Conservation (phyloP, 345 rosid species). For the Eucalyptus leucophloia region DNA sequence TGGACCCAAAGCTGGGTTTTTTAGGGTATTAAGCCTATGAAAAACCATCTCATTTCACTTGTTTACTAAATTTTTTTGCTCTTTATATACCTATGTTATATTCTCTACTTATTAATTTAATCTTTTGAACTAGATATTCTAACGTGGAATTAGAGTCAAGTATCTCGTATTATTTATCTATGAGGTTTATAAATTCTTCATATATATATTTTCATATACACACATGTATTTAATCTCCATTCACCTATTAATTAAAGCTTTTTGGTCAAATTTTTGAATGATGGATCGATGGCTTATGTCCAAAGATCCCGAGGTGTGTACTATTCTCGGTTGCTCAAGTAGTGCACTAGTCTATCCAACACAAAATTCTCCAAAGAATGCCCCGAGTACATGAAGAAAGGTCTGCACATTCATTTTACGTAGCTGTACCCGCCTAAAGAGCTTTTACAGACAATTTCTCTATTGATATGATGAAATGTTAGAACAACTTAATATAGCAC, state of each 20-base stretch:
- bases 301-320: neutral
- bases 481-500: neutral
- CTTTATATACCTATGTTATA: neutral
- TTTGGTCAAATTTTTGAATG: neutral
- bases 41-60: no score
- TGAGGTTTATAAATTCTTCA: neutral
- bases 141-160: accelerated
- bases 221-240: neutral
- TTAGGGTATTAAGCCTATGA: no score
- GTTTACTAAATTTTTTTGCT: neutral
- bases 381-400: neutral
- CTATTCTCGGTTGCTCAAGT: neutral
- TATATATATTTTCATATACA: neutral
- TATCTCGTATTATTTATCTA: neutral
- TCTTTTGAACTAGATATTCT: neutral
- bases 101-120: neutral
- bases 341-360: neutral
- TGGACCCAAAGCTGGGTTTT: no score
- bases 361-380: neutral
- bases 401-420: neutral
- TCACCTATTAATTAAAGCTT: neutral
- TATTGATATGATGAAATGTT: neutral
- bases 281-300: neutral
- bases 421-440: neutral
- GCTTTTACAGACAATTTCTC: neutral